Base-by-base conservation (phyloP, 139 green algal species). In the Nannochloris sp. region DNA sequence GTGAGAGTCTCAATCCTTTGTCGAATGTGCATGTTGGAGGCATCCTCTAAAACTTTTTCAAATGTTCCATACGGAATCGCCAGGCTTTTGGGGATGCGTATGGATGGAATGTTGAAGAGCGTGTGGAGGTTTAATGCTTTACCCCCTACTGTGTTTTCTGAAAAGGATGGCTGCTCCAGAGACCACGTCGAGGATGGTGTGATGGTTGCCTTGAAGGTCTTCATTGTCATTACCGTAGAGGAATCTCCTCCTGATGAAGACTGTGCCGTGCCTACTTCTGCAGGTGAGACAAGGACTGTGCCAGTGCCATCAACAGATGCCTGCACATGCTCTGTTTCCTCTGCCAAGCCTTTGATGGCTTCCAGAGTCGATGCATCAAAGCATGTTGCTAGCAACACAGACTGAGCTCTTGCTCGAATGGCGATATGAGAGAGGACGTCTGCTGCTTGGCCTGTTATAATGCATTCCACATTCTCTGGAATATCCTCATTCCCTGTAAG, bases 401-500 rank as follows among this genome's bases (percentile, higher is more conserved):
- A 66, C 46, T 88, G 81, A 15, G 63, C 71, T 14, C 90, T 71
- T 18, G 90, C 90, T 8, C 90, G 74, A 72, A 97, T 95, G 44
- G 90, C 87, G 11, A 95, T 78, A 77, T 97, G 90, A 8, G 64
- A 83, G 44, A 97, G 79, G 21, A 95, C 75, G 66, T 97, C 90
- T 0, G 84, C 87, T 6, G 67, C 57, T 46, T 58, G 78, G 46
- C 66, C 57, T 2, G 87, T 92, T 4, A 97, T 67, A 61, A 97
- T 80, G 0, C 78, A 87, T 23, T 66, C 68, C 2, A 94, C 73
- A 60, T 70, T 70, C 31, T 73, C 74, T 14, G 90, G 90, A 44
- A 97, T 94, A 80, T 97, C 90, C 68, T 97, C 90, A 64, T 88
- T 85, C 36, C 90, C 90, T 6, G 81, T 88, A 7, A 92, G 68